Conservation (phyloP, 1,284 basidiomycete species). For the Cryptococcus sp. region DNA sequence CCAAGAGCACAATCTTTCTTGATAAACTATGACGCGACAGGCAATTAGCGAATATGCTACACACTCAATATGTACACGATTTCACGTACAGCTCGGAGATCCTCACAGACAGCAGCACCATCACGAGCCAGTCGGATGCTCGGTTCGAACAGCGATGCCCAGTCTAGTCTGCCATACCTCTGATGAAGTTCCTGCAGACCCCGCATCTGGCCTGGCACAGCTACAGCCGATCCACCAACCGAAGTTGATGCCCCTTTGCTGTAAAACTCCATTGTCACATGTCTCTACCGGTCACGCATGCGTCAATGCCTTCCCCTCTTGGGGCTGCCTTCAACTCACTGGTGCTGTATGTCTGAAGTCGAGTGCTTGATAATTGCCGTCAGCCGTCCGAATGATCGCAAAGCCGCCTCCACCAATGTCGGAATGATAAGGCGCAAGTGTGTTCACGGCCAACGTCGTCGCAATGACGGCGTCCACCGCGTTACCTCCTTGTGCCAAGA, state of each 20-base stretch:
- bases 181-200: conserved; percentile 35
- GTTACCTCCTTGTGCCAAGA: conserved; percentile 28
- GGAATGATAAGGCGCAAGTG: conserved; percentile 58
- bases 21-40: neutral
- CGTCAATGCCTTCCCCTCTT: neutral
- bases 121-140: conserved; percentile 46
- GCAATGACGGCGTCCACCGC: conserved; percentile 43
- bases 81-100: conserved; percentile 29
- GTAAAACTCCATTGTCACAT: conserved; percentile 25
- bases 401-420: conserved; percentile 45
- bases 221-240: conserved; percentile 35
- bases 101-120: conserved; percentile 63
- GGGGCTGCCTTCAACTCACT: conserved; percentile 12
- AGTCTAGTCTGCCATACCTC: conserved; percentile 29
- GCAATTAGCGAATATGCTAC: no score
- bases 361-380: conserved; percentile 24
- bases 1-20: conserved; percentile 8
- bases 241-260: conserved; percentile 15
- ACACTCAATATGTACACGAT: no score
- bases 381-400: conserved; percentile 24
- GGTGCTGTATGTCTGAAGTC: conserved; percentile 39
- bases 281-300: conserved; percentile 7
- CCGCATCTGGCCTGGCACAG: conserved; percentile 37
- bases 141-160: conserved; percentile 28
- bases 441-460: conserved; percentile 53